Percentiles rank a stretch among this genome's conserved stretches.
These are phyloP conservation scores for Nepenthes gracilis DNA, from an alignment of 148 eudicot genomes.

Conservation along the genomic window DNA sequence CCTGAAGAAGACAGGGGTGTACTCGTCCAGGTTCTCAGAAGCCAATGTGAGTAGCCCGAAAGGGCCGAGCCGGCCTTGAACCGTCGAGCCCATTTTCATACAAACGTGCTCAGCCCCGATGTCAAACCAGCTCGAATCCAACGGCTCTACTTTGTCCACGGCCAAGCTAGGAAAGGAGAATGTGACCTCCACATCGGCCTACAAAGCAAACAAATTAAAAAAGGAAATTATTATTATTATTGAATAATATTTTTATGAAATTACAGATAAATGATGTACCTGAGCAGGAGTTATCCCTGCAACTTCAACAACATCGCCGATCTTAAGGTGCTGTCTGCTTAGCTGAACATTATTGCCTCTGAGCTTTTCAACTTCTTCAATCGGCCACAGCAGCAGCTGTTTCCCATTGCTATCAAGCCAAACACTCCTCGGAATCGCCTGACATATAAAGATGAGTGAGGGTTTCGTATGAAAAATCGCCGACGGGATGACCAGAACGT, in stretches of 20 bases:
- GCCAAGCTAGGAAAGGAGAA: slow-evolving; percentile 31
- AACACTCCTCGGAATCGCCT: slow-evolving; percentile 37
- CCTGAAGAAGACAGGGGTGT: slow-evolving; percentile 38
- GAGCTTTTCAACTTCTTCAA: slow-evolving; percentile 35
- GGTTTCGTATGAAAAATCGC: neutral
- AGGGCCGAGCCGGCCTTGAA: slow-evolving; percentile 59
- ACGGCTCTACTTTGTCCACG: slow-evolving; percentile 31
- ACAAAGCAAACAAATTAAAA: neutral
- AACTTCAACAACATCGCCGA: slow-evolving; percentile 21
- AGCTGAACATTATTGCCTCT: slow-evolving; percentile 20
- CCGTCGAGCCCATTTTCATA: slow-evolving; percentile 28
- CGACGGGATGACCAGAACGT: no score
- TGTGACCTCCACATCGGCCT: slow-evolving; percentile 57
- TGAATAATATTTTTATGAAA: no score
- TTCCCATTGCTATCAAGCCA: slow-evolving; percentile 40
- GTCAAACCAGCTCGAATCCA: slow-evolving; percentile 36
- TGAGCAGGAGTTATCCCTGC: slow-evolving; percentile 42
- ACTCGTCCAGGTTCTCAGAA: slow-evolving; percentile 30
- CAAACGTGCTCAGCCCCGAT: slow-evolving; percentile 35
- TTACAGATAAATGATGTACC: slow-evolving; percentile 12
- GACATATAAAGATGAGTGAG: neutral
- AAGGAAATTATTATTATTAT: neutral
- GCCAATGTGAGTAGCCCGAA: slow-evolving; percentile 63
- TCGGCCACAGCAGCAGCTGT: slow-evolving; percentile 57
- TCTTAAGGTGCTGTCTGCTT: slow-evolving; percentile 8